phyloP scores from a whole-genome alignment of 2,329 filamentous ascomycete species.

The Metarhizium guizhouense region DNA sequence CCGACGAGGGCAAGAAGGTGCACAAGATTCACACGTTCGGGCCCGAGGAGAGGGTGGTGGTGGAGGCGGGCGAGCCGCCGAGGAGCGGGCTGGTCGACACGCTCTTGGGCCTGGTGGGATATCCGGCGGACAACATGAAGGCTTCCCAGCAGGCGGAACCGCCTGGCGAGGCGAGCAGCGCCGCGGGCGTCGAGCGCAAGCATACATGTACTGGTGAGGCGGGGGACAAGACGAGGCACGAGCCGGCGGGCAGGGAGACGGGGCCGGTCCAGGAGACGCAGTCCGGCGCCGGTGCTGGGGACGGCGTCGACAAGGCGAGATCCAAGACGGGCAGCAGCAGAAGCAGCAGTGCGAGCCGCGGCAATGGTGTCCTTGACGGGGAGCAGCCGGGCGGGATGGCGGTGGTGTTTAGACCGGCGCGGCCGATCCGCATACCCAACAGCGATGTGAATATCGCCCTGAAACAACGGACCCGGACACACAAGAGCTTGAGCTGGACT shows the following conservation, averaged over 20 bases:
- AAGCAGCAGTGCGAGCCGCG: conserved; percentile 7
- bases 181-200: conserved; percentile 11
- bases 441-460: conserved; percentile 88
- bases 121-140: conserved; percentile 19
- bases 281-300: conserved; percentile 11
- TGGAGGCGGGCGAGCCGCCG: conserved; percentile 47
- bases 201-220: background rate
- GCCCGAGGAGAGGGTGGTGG: conserved; percentile 59
- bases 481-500: conserved; percentile 68
- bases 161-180: conserved; percentile 13
- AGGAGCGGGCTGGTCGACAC: conserved; percentile 40
- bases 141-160: conserved; percentile 26
- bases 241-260: conserved; percentile 20
- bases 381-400: conserved; percentile 55
- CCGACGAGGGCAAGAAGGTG: conserved; percentile 83
- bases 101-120: conserved; percentile 44
- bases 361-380: conserved; percentile 16
- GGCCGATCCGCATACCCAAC: conserved; percentile 61
- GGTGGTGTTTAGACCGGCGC: conserved; percentile 67
- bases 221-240: conserved; percentile 9
- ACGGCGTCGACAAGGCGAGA: conserved; percentile 14
- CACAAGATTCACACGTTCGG: conserved; percentile 74
- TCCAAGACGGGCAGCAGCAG: conserved; percentile 9
- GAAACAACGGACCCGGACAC: conserved; percentile 73
- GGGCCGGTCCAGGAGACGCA: conserved; percentile 26